Base-by-base conservation (phyloP, 495 filamentous ascomycete species). In the Ramalina intermedia region DNA sequence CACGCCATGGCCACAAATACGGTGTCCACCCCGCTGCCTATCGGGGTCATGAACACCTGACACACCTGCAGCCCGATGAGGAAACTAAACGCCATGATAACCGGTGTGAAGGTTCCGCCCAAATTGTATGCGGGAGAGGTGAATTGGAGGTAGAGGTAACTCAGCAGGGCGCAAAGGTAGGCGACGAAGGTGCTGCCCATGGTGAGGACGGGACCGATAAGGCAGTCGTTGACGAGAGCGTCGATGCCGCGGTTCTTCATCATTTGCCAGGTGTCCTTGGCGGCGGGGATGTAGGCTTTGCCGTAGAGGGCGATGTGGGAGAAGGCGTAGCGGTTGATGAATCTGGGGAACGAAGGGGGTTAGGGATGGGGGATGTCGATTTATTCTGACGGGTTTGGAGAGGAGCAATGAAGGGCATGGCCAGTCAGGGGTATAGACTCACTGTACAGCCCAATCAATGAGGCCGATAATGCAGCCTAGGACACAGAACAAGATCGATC, bases 171-270 rank as follows among this genome's bases (percentile, higher is more conserved):
- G 57, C 83, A 88, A 43, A 83, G 71, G 57, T 89, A 94, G 4
- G 77, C 85, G 36, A 94, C 81, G 53, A 90, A 90, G 0, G 80
- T 78, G 2, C 83, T 78, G 42, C 86, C 89, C 78, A 94, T 88
- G 36, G 67, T 84, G n/a, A 96, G 67, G 14, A 96, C 87, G 0
- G 87, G 88, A 0, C 86, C 84, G 53, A 95, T 83, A 23, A 96
- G 74, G 59, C 85, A 93, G 57, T 96, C 87, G 63, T 90, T 89
- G 54, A 93, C 73, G 6, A 95, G 73, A 7, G 85, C 86, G 57
- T 95, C 87, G 48, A 96, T 79, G 24, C 90, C 90, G 33, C 89
- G 85, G 59, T 93, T 78, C 56, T 84, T 87, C 71, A 94, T 85
- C 81, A 94, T 85, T 4, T 55, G 78, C 84, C 85, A 91, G 0